Evolutionary conservation across 805 yeast species (phyloP), one percentile per base, ranked within the genome.

Genomic region (Candida ficus): DNA sequence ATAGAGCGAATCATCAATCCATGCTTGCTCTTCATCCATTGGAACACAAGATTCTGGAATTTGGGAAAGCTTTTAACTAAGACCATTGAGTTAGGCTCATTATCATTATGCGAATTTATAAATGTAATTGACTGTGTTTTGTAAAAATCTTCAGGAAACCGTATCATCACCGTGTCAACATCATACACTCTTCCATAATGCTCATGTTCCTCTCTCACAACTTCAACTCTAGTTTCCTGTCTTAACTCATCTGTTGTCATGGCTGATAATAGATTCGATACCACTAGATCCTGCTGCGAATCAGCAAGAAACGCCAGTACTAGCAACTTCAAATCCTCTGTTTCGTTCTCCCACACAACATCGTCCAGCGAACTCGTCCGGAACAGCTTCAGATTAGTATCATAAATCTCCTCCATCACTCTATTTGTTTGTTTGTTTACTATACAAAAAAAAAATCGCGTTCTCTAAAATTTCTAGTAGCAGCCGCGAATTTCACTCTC

Each of bases 21-120:
- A 9, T 42, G 41, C 11, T 50, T 51, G 2, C 50, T 43, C 35
- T 53, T 56, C 11, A 64, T 40, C 64, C 64, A 61, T 7, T 57
- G 52, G 1, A 54, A 30, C 18, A 61, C 22, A 38, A 58, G 32
- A 31, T 35, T 37, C 30, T 42, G 33, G 42, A 45, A 32, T 41
- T 53, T 48, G 41, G 56, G 37, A 18, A 39, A 39, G 19, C 38
- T 44, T 23, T 31, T 39, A 10, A 43, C 32, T 29, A 48, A 38
- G 16, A 46, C 37, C 34, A 45, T 47, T 10, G 35, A 33, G 8
- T 42, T 49, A 39, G 27, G 44, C 7, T 27, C 30, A 26, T 9
- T 10, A 10, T 10, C 31, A 8, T 27, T 17, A 5, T 27, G 10
- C 13, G 21, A 23, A 4, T 29, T 30, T n/a, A 52, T 29, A 23